Percentiles rank a stretch among this genome's conserved stretches.
Evolutionary conservation across 2,329 filamentous ascomycete species (phyloP).

Genomic region (Zelopaecilomyces penicillatus): DNA sequence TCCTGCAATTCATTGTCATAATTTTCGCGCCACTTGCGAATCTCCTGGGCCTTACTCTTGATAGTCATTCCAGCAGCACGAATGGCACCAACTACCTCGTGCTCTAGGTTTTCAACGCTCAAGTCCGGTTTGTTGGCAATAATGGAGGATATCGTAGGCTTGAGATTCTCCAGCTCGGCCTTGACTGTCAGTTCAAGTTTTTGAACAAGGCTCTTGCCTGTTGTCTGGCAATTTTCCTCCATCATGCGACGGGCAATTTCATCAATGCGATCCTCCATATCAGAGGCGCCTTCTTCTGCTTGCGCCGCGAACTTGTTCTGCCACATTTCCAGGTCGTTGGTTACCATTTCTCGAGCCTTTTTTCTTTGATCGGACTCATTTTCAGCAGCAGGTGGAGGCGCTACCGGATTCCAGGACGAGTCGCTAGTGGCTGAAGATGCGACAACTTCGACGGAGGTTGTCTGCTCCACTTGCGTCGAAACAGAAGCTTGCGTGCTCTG

Average conservation of each 20-base stretch:
- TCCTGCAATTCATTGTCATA: conserved; percentile 63
- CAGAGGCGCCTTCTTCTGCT: conserved; percentile 66
- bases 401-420: conserved; percentile 26
- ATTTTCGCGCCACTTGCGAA: conserved; percentile 66
- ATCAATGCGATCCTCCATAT: conserved; percentile 63
- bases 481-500: conserved; percentile 28
- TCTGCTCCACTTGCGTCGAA: conserved; percentile 10
- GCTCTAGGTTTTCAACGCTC: conserved; percentile 32
- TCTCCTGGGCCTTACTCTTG: conserved; percentile 66
- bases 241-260: conserved; percentile 51
- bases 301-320: conserved; percentile 80
- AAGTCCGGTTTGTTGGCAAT: conserved; percentile 41
- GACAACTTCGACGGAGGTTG: conserved; percentile 5
- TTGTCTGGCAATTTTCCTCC: conserved; percentile 53
- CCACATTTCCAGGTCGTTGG: conserved; percentile 74
- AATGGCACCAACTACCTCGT: conserved; percentile 41
- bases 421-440: conserved; percentile 12
- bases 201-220: conserved; percentile 58
- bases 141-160: conserved; percentile 56
- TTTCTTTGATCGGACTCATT: conserved; percentile 47
- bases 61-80: conserved; percentile 63
- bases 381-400: conserved; percentile 36
- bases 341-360: conserved; percentile 57
- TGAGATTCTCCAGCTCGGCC: conserved; percentile 56
- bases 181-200: conserved; percentile 61